Percentiles rank a stretch among this genome's conserved stretches.
These are phyloP conservation scores for Fusarium piperis DNA, from an alignment of 2,329 filamentous ascomycete species.

Conservation along the genomic window DNA sequence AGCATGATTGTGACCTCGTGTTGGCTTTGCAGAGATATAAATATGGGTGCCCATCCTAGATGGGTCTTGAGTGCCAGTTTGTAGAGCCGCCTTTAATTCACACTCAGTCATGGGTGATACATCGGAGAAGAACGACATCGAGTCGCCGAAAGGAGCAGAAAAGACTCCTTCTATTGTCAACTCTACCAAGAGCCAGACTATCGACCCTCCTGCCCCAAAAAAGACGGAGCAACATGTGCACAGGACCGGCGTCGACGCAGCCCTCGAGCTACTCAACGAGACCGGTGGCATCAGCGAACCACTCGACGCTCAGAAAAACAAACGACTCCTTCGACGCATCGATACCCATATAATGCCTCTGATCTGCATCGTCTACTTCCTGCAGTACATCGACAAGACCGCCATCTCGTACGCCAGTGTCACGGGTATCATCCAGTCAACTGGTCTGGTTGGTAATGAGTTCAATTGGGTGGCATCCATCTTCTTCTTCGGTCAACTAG, in stretches of 20 bases:
- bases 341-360: conserved; percentile 38
- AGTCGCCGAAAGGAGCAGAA: background rate
- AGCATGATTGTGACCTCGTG: background rate
- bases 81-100: background rate
- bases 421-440: conserved; percentile 39
- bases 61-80: background rate
- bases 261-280: conserved; percentile 27
- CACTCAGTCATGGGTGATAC: conserved; percentile 1
- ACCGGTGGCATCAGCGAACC: conserved; percentile 17
- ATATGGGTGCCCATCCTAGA: background rate
- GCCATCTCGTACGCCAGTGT: conserved; percentile 40
- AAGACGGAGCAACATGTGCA: background rate
- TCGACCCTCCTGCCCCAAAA: background rate
- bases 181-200: background rate
- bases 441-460: conserved; percentile 51
- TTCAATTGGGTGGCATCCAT: conserved; percentile 52
- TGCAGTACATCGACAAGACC: conserved; percentile 42
- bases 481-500: conserved; percentile 48
- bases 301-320: conserved; percentile 14
- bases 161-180: background rate
- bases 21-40: background rate
- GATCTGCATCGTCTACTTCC: conserved; percentile 35
- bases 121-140: background rate
- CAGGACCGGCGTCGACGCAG: conserved; percentile 19
- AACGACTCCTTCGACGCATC: conserved; percentile 31